A percentile compares a stretch with the other conserved stretches of the same genome.
phyloP scores from a whole-genome alignment of 768 basidiomycete genomes.

The Pisolithus sp. region DNA sequence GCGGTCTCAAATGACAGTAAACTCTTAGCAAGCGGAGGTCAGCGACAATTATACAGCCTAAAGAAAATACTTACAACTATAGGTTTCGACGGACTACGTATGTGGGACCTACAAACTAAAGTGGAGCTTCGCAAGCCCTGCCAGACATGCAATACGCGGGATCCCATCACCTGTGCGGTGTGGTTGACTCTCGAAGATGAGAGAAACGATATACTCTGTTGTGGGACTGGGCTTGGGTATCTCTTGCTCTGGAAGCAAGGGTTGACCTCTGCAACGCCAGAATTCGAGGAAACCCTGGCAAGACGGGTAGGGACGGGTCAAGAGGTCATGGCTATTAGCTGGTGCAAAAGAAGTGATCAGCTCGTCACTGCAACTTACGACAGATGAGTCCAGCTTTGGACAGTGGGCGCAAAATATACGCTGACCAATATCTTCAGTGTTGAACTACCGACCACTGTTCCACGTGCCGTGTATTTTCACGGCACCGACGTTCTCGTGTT shows the following conservation, averaged over 20 bases:
- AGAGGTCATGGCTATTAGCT: slow-evolving; percentile 7
- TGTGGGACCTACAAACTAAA: slow-evolving; percentile 3
- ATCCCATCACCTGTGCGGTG: slow-evolving; percentile 4
- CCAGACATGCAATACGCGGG: neutral
- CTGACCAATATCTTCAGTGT: neutral
- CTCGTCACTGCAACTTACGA: neutral
- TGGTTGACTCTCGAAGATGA: slow-evolving; percentile 3
- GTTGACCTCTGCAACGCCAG: neutral
- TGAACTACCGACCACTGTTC: neutral
- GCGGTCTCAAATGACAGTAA: too few species aligned
- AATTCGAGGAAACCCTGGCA: slow-evolving; percentile 2
- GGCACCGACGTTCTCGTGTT: neutral
- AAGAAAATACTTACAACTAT: neutral
- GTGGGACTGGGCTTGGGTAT: slow-evolving; percentile 6
- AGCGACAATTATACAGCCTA: too few species aligned
- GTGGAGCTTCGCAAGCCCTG: neutral
- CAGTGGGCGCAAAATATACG: too few species aligned
- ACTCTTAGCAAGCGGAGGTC: too few species aligned
- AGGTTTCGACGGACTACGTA: slow-evolving; percentile 3
- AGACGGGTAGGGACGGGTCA: slow-evolving; percentile 1
- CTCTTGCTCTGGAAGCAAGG: slow-evolving; percentile 3
- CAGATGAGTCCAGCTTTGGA: neutral
- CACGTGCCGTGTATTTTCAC: neutral
- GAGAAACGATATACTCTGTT: neutral
- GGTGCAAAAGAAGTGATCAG: neutral